These are phyloP conservation scores for Pichiaceae sp. DNA, from an alignment of 1,139 yeast genomes.

Conservation along the genomic window DNA sequence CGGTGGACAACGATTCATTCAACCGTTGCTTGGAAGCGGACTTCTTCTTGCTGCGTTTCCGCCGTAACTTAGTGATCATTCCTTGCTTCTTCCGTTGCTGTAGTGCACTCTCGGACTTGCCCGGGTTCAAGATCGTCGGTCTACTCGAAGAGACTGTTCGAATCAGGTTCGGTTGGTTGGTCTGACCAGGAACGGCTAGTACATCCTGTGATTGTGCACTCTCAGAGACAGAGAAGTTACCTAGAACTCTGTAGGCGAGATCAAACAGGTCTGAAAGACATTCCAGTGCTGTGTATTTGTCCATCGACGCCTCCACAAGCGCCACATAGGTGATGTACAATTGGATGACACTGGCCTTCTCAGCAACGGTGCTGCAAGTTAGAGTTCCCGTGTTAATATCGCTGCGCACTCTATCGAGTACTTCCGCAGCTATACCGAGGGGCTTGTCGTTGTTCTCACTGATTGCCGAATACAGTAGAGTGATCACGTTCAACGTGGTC, in stretches of 20 bases:
- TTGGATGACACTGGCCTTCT: conserved; percentile 54
- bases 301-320: conserved; percentile 52
- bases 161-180: not conserved
- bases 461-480: conserved; percentile 42
- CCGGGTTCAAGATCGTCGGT: not conserved
- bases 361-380: conserved; percentile 6
- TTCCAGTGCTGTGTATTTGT: conserved; percentile 55
- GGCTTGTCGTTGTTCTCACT: conserved; percentile 38
- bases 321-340: conserved; percentile 72
- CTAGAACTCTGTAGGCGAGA: conserved; percentile 48
- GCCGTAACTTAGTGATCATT: not conserved
- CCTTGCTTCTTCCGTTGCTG: not conserved
- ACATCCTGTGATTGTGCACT: not conserved
- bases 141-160: not conserved
- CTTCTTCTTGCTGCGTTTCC: not conserved
- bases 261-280: conserved; percentile 59
- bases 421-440: conserved; percentile 33
- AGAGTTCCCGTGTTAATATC: conserved; percentile 21
- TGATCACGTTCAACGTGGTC: conserved; percentile 43
- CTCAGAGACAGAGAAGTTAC: conserved; percentile 1
- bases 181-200: not conserved
- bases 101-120: not conserved
- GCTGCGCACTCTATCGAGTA: conserved; percentile 21
- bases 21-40: not conserved
- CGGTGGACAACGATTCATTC: not conserved